phyloP scores from a whole-genome alignment of 371 early-diverging fungal species.

The Rhizoclosmatium hyalinum region DNA sequence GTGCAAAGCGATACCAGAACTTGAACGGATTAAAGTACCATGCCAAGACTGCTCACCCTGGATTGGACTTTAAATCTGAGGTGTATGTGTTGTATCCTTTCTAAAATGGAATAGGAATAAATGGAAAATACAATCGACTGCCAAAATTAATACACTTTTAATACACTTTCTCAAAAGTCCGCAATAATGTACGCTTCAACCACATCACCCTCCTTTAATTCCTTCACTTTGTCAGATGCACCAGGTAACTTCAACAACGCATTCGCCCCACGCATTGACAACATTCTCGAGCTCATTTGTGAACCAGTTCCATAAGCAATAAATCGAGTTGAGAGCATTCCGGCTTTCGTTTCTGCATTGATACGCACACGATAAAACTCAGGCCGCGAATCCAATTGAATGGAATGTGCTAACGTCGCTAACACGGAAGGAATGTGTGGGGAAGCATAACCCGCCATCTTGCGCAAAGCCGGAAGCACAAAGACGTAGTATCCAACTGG shows the following conservation, averaged over 20 bases:
- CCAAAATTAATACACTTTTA: too few species aligned
- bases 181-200: slow-evolving; percentile 34
- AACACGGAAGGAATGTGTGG: slow-evolving; percentile 57
- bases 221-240: slow-evolving; percentile 37
- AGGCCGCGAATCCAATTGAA: slow-evolving; percentile 79
- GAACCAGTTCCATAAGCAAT: slow-evolving; percentile 72
- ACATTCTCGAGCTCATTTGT: slow-evolving; percentile 82
- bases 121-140: not conserved
- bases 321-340: slow-evolving; percentile 41
- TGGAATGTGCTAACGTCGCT: slow-evolving; percentile 65
- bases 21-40: slow-evolving; percentile 55
- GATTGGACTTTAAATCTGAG: slow-evolving; percentile 41
- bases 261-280: slow-evolving; percentile 81
- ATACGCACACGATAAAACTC: slow-evolving; percentile 80
- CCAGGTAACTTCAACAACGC: slow-evolving; percentile 73
- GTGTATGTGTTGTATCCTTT: slow-evolving; percentile 35
- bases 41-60: slow-evolving; percentile 43
- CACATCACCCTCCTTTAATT: slow-evolving; percentile 30
- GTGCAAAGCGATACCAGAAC: slow-evolving; percentile 50
- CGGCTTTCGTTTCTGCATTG: slow-evolving; percentile 45
- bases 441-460: slow-evolving; percentile 69
- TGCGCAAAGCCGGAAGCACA: slow-evolving; percentile 82
- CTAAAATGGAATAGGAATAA: slow-evolving; percentile 6
- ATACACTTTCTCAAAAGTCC: not conserved
- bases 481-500: slow-evolving; percentile 85